Evolutionary conservation across 2,329 filamentous ascomycete species (phyloP), one percentile per base, ranked within the genome.

Genomic region (Decorospora gaudefroyi): DNA sequence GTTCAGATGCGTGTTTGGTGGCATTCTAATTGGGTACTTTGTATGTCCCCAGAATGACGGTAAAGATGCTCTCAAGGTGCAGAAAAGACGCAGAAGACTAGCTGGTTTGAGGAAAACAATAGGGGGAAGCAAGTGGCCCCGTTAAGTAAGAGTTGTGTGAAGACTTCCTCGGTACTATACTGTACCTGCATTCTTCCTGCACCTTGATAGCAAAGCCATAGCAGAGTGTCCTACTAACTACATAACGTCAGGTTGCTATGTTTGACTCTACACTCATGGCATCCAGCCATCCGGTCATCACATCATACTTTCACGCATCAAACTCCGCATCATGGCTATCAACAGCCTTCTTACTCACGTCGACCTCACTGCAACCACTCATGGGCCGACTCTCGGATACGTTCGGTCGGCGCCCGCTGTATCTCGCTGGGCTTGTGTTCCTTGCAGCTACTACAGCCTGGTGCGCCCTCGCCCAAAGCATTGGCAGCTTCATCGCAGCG

Each of bases 191-290:
- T n/a, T n/a, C n/a, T n/a, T n/a, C n/a, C n/a, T n/a, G n/a, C n/a
- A n/a, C n/a, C n/a, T n/a, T n/a, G n/a, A n/a, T n/a, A n/a, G n/a
- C n/a, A n/a, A n/a, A 25, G 11, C 19, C 7, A 13, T n/a, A 19
- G 5, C 2, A 6, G 42, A 11, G 15, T 26, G 21, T 36, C 12
- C 15, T 36, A 22, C 33, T 76, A 41, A 72, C 67, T 6, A 83
- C 77, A 64, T 50, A 15, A 42, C n/a, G 12, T 1, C 18, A 71
- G 69, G 54, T 71, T 43, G 62, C 68, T 11, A 68, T 69, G 61
- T 91, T 92, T 62, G 88, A 92, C 72, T 79, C 81, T 8, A 92
- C 87, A 3, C 80, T 92, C 54, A 90, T 92, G 87, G 87, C 87
- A 4, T 89, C 86, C 2, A 85, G 80, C 28, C 88, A 93, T 67